Conservation (phyloP, 306 rosid species). For the Prunus mume region DNA sequence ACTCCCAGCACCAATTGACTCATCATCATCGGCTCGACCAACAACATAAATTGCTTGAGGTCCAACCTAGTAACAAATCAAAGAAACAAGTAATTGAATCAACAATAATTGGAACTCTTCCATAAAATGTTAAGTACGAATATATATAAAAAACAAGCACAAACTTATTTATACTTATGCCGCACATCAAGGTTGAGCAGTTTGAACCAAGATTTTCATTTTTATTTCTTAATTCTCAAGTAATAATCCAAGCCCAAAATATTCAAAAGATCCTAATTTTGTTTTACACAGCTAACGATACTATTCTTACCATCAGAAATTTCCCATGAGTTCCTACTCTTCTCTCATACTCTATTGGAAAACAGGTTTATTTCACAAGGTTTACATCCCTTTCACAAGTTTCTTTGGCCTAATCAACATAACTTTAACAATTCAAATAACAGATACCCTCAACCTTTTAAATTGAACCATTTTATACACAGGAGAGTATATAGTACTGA, state of each 20-base stretch:
- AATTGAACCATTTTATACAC: neutral
- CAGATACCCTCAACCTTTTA: conserved; percentile 9
- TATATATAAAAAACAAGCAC: neutral
- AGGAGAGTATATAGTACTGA: conserved; percentile 7
- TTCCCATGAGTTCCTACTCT: conserved; percentile 11
- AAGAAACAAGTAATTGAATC: conserved; percentile 23
- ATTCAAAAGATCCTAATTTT: conserved; percentile 9
- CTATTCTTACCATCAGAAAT: conserved; percentile 15
- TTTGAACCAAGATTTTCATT: neutral
- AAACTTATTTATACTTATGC: neutral
- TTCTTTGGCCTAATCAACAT: conserved; percentile 13
- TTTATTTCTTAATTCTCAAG: neutral
- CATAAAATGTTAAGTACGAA: neutral
- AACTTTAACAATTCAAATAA: conserved; percentile 15
- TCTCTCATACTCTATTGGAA: conserved; percentile 11
- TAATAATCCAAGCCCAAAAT: neutral
- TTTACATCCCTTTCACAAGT: conserved; percentile 11
- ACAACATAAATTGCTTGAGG: conserved; percentile 99
- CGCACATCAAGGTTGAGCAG: neutral
- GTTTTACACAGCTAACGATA: conserved; percentile 6
- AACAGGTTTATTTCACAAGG: neutral
- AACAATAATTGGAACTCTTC: conserved; percentile 20
- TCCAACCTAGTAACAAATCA: conserved; percentile 67
- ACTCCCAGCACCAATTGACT: conserved; percentile 84
- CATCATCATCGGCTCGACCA: conserved; percentile 96